Evolutionary conservation across 352 stramenopile species (phyloP), one percentile per base, ranked within the genome.

Genomic region (Phytophthora syringae): DNA sequence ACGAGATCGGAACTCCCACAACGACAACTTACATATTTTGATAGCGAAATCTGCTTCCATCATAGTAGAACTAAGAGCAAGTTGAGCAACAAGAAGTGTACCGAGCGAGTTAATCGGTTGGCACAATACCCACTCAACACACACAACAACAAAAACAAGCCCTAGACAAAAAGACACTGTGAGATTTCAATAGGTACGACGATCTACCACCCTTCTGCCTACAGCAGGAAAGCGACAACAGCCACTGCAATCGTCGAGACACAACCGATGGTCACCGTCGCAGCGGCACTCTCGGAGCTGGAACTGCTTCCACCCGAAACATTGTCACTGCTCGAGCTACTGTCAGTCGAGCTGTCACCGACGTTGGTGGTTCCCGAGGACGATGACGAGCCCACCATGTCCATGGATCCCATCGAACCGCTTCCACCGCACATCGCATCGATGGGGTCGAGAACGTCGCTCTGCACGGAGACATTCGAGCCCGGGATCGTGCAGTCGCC

Each of bases 401-500:
- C 21, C 44, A 61, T 64, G 9, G 64, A 67, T 34, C 57, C 52
- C 16, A 28, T 39, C 1, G 47, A 61, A 20, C 52, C 63, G 50
- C 48, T 71, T 11, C 44, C 48, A n/a, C 21, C 53, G 21, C 65
- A 73, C 24, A 39, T 40, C 0, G 42, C 20, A 0, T 16, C 5
- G 7, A 70, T 39, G 9, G 43, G 13, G 21, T 65, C 59, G 37
- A 73, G 28, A 10, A 73, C 16, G 15, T 70, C 65, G 1, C 22
- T 60, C 37, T 73, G 43, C 16, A 73, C 47, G 15, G 59, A 69
- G 0, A 73, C 52, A 52, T 64, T 70, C 11, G 52, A 47, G 32
- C 65, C 59, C 0, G 65, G 65, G 48, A 73, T 57, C 16, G 59
- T 73, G 40, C 65, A 73, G 27, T 73, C 60, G 5, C 65, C 65